Conservation (phyloP, 2,329 filamentous ascomycete species). For the Bipolaris cookei region DNA sequence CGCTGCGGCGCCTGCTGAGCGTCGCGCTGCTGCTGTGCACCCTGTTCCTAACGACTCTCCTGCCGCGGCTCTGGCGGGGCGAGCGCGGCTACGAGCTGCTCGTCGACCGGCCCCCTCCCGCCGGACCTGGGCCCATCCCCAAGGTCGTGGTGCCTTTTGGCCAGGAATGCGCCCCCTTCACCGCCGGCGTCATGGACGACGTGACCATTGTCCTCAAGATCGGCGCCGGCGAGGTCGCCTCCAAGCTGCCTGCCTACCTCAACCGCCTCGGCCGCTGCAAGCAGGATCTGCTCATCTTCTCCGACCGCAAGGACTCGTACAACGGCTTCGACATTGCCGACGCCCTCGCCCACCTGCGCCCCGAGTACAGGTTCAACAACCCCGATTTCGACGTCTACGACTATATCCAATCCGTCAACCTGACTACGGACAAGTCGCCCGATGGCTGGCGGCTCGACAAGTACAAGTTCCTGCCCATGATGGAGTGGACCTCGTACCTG, state of each 20-base stretch:
- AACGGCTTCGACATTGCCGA: constrained; percentile 57
- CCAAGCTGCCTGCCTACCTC: constrained; percentile 64
- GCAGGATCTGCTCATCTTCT: constrained; percentile 63
- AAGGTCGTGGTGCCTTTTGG: constrained; percentile 39
- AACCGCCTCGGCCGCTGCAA: constrained; percentile 62
- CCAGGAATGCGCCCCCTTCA: constrained; percentile 43
- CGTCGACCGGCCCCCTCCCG: constrained; percentile 32
- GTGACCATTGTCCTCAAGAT: constrained; percentile 64
- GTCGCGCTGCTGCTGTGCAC: constrained; percentile 32
- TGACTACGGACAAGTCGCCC: constrained; percentile 52
- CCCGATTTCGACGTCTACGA: constrained; percentile 61
- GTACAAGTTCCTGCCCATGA: constrained; percentile 65
- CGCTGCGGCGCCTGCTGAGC: constrained; percentile 44
- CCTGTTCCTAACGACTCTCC: constrained; percentile 30
- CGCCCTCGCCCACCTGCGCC: constrained; percentile 54
- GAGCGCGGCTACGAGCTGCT: constrained; percentile 44
- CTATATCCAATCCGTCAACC: constrained; percentile 50
- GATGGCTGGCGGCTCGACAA: constrained; percentile 63
- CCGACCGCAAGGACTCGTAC: constrained; percentile 62
- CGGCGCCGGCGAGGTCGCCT: constrained; percentile 62
- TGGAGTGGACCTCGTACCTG: constrained; percentile 55
- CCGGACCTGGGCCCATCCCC: constrained; percentile 25
- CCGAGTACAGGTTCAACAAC: constrained; percentile 50
- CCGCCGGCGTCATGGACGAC: constrained; percentile 49
- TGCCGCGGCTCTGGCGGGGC: constrained; percentile 34